Base-by-base conservation (phyloP, 345 rosid species). In the Salix arbutifolia region DNA sequence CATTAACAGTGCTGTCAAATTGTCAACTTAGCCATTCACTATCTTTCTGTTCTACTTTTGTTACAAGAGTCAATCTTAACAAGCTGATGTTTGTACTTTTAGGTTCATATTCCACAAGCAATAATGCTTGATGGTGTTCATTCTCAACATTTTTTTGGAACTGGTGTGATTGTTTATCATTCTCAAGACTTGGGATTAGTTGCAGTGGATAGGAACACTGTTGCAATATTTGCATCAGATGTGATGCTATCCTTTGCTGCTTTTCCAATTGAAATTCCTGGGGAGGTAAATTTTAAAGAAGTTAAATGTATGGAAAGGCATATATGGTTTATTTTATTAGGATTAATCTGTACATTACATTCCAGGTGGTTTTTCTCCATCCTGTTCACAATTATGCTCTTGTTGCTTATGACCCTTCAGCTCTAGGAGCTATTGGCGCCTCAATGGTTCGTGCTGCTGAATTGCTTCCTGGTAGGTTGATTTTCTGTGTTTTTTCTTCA, bases 191-290 rank as follows among this genome's bases (percentile, higher is more conserved):
- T 93, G 97, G 99, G 99, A 71, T 88, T 96, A 86, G 96, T 91
- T 76, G 96, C 84, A 70, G 98, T 96, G 78, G 99, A 96, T 87
- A 91, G 87, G 89, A 96, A 91, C 83, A 93, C 94, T 10, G 97
- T 92, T 73, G 89, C 98, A 25, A 84, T 93, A 81, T 86, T 91
- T 84, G 83, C 92, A 35, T 92, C 94, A 44, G 99, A 96, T 84
- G 91, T 96, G 89, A 90, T 96, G 92, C 75, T 96, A 83, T 93
- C 99, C 16, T 96, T 96, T 80, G 94, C 98, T 79, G 99, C 97
- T 75, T 96, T 85, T 83, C 98, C 99, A 42, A 88, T 93, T 80
- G 99, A 96, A 90, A 90, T 93, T 84, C 98, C 98, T 18, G 99
- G 98, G 78, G 94, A 96, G 96, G 98, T 96, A 82, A 80, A 71